These are phyloP conservation scores for Nasturtium officinale DNA, from an alignment of 345 rosid species.

Conservation along the genomic window DNA sequence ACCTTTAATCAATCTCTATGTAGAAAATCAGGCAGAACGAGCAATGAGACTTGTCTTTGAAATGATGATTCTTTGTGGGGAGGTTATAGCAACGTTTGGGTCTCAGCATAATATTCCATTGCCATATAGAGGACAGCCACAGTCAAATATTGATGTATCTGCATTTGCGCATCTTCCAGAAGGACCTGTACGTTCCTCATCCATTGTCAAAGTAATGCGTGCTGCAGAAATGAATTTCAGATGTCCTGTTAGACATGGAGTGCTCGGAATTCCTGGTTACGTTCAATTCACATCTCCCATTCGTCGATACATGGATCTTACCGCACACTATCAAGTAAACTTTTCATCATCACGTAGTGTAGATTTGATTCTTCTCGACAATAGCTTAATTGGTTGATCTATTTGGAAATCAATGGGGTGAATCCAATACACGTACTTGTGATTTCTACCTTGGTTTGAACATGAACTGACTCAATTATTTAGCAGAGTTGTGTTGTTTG, in stretches of 20 bases:
- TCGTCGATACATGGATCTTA: slow-evolving; percentile 94
- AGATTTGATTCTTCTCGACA: neutral
- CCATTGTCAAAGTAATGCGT: slow-evolving; percentile 79
- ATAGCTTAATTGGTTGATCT: neutral
- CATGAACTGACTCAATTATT: neutral
- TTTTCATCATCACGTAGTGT: neutral
- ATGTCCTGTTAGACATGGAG: slow-evolving; percentile 85
- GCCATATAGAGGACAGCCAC: slow-evolving; percentile 98
- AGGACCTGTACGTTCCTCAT: slow-evolving; percentile 86
- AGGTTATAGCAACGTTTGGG: slow-evolving; percentile 83
- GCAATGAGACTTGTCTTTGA: slow-evolving; percentile 96
- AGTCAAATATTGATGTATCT: slow-evolving; percentile 77
- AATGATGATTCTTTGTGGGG: slow-evolving; percentile 99
- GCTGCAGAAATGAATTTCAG: slow-evolving; percentile 88
- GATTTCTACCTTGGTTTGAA: neutral
- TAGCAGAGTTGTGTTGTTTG: slow-evolving; percentile 8
- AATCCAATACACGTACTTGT: neutral
- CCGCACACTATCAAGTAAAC: slow-evolving; percentile 90
- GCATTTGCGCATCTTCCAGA: slow-evolving; percentile 88
- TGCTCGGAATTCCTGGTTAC: slow-evolving; percentile 90
- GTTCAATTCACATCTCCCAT: slow-evolving; percentile 98
- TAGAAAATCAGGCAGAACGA: slow-evolving; percentile 88
- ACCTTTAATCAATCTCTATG: slow-evolving; percentile 72
- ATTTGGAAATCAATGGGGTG: neutral
- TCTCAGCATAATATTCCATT: slow-evolving; percentile 69